Evolutionary conservation across 805 yeast genomes (phyloP).

Genomic region (Wickerhamiella hasegawae): DNA sequence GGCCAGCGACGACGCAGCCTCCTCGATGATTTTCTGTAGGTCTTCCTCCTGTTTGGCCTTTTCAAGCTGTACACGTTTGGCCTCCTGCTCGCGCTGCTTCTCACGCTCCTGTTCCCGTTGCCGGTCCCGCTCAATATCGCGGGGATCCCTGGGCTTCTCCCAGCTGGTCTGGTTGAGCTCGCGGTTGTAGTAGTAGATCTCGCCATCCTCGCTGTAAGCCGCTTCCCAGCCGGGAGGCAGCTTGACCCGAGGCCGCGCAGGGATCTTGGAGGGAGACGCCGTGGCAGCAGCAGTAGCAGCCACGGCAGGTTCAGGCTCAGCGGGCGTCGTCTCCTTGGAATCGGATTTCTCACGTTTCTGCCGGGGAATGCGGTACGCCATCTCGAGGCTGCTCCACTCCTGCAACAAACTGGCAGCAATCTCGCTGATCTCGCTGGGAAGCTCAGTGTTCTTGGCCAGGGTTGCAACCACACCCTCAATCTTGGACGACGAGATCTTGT

Average conservation of each 20-base stretch:
- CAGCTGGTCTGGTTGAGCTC: conserved; percentile 34
- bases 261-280: background rate
- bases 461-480: conserved; percentile 47
- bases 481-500: conserved; percentile 57
- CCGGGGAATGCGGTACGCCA: conserved; percentile 79
- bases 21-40: conserved; percentile 18
- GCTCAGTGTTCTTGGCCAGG: conserved; percentile 20
- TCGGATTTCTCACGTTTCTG: conserved; percentile 18
- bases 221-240: conserved; percentile 56
- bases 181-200: conserved; percentile 39
- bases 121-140: conserved; percentile 12
- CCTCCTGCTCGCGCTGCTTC: conserved; percentile 12
- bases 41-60: conserved; percentile 24
- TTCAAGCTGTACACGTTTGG: conserved; percentile 13
- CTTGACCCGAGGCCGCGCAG: background rate
- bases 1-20: conserved; percentile 7
- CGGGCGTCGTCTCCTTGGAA: background rate
- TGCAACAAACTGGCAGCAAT: conserved; percentile 33
- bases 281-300: background rate
- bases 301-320: background rate
- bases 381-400: conserved; percentile 58
- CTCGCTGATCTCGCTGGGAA: conserved; percentile 18
- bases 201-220: conserved; percentile 32
- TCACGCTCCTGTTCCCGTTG: conserved; percentile 7
- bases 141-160: conserved; percentile 35